Evolutionary conservation across 2,329 filamentous ascomycete species (phyloP).

Genomic region (Fusarium odoratissimum): DNA sequence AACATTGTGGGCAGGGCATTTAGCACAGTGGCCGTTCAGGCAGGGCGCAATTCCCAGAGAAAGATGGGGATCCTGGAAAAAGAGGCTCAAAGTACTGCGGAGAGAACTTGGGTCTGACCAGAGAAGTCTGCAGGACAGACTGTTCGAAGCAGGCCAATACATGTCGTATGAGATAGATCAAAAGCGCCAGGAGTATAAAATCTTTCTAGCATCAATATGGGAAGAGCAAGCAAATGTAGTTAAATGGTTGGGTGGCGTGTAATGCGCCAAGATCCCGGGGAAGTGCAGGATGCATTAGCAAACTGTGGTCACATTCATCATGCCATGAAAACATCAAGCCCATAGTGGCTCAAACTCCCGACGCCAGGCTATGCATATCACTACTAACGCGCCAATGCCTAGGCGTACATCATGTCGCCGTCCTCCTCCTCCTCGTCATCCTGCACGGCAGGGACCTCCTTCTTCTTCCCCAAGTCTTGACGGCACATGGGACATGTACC

Average conservation of each 20-base stretch:
- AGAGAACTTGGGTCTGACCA: slow-evolving; percentile 29
- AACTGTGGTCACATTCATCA: slow-evolving; percentile 9
- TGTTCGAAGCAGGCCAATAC: neutral
- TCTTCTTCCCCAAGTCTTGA: slow-evolving; percentile 68
- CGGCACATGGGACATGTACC: slow-evolving; percentile 74
- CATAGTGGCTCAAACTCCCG: slow-evolving; percentile 42
- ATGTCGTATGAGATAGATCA: neutral
- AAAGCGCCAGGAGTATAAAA: slow-evolving; percentile 37
- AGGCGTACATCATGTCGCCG: slow-evolving; percentile 60
- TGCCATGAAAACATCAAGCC: slow-evolving; percentile 21
- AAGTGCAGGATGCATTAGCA: neutral
- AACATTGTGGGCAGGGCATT: slow-evolving; percentile 30
- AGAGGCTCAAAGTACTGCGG: slow-evolving; percentile 42
- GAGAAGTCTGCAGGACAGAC: slow-evolving; percentile 14
- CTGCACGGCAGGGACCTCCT: slow-evolving; percentile 56
- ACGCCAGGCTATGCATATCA: slow-evolving; percentile 43
- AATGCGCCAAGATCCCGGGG: neutral
- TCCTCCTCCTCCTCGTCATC: slow-evolving; percentile 66
- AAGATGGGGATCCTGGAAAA: slow-evolving; percentile 49
- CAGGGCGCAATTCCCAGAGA: slow-evolving; percentile 41
- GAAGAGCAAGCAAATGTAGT: neutral
- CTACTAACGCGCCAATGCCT: slow-evolving; percentile 8
- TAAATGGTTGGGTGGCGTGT: neutral
- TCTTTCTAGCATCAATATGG: neutral
- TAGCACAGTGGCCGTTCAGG: slow-evolving; percentile 16